These are phyloP conservation scores for Lyophyllum atratum DNA, from an alignment of 768 basidiomycete genomes.

Conservation along the genomic window DNA sequence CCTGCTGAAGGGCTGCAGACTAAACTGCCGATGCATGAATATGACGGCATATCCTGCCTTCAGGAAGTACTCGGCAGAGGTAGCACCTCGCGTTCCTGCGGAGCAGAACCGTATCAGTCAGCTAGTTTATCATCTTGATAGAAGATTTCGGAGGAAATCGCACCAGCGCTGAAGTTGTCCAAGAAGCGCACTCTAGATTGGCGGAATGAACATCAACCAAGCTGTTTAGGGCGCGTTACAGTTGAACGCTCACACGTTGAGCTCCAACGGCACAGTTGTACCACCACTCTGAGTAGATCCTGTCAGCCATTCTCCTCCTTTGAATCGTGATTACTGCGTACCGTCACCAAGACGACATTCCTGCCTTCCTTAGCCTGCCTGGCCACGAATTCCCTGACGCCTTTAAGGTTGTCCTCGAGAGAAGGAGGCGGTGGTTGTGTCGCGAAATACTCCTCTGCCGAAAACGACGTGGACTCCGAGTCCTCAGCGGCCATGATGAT, in stretches of 20 bases:
- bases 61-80: slow-evolving; percentile 97
- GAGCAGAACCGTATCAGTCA: slow-evolving; percentile 1
- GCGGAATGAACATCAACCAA: slow-evolving; percentile 20
- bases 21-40: slow-evolving; percentile 98
- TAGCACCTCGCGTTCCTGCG: slow-evolving; percentile 91
- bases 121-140: neutral
- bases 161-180: slow-evolving; percentile 98
- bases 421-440: slow-evolving; percentile 80
- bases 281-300: slow-evolving; percentile 75
- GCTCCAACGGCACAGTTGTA: slow-evolving; percentile 96
- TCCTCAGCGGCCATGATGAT: slow-evolving; percentile 17
- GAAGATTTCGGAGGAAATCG: slow-evolving; percentile 24
- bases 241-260: slow-evolving; percentile 86
- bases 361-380: slow-evolving; percentile 64
- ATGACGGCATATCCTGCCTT: slow-evolving; percentile 95
- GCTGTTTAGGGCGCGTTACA: slow-evolving; percentile 20
- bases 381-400: slow-evolving; percentile 68
- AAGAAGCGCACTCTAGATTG: slow-evolving; percentile 88
- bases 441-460: slow-evolving; percentile 87
- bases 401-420: slow-evolving; percentile 67
- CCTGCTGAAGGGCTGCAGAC: slow-evolving; percentile 93
- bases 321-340: slow-evolving; percentile 40
- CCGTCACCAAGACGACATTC: slow-evolving; percentile 92
- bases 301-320: slow-evolving; percentile 2
- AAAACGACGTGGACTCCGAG: slow-evolving; percentile 57